Evolutionary conservation across 306 rosid species (phyloP), one percentile per base, ranked within the genome.

Genomic region (Bauhinia variegata): DNA sequence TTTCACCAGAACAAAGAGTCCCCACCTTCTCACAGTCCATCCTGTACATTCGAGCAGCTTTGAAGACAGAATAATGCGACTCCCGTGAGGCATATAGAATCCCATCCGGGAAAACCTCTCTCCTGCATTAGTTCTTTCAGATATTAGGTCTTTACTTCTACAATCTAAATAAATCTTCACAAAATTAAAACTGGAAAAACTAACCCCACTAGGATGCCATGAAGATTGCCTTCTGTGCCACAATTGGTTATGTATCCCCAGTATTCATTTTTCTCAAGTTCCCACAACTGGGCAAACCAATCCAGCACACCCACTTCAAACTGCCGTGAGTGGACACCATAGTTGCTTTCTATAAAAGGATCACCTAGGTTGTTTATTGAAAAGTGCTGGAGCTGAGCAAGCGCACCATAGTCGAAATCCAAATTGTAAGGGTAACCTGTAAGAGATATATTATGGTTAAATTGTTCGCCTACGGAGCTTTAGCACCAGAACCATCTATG

Each of bases 221-320:
- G 99, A 46, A 95, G 93, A 78, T 95, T 95, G 46, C 99, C 99
- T 77, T 95, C 99, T 4, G 99, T 95, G 34, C 99, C 99, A 44
- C 99, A 90, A 80, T 95, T 91, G 19, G 99, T 91, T 48, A 95
- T 91, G 80, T 95, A 95, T n/a, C 99, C 99, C 99, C 99, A 95
- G 69, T 95, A 95, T 67, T 95, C 96, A 32, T 67, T 67, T 78
- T 88, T 95, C 77, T 91, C 97, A 13, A 95, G 67, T 74, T 95
- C 99, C 99, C 99, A 95, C 11, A 95, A 67, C 4, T 88, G 80
- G 70, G 99, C 96, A 85, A 95, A 95, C 99, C 99, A 95, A 72
- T 95, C 99, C 65, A 95, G 82, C 54, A 95, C 97, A 42, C 97
- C 99, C 16, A 95, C 92, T 77, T 95, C 97, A 64, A 91, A 91